Conservation (phyloP, 768 basidiomycete species). For the Suillus decipiens region DNA sequence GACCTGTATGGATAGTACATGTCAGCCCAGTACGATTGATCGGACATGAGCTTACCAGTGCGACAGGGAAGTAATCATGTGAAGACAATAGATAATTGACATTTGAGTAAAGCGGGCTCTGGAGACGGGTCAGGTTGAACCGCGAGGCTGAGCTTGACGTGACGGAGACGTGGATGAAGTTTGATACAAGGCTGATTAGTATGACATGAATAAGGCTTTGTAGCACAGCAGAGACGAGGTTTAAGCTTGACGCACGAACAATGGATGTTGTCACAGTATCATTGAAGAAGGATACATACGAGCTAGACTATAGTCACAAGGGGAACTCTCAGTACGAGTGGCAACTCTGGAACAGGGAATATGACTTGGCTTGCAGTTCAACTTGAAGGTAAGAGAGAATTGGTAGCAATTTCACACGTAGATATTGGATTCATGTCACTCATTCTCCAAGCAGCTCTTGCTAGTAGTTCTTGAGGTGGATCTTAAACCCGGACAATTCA, state of each 20-base stretch:
- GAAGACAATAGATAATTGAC: neutral
- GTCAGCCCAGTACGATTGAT: neutral
- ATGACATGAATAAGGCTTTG: neutral
- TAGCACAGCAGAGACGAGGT: neutral
- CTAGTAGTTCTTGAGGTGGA: too few relatives aligned
- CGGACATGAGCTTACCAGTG: neutral
- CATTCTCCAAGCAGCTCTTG: too few relatives aligned
- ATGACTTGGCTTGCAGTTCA: neutral
- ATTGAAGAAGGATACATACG: neutral
- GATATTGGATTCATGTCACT: neutral
- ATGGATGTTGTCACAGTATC: neutral
- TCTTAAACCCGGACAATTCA: too few relatives aligned
- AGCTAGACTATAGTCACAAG: neutral
- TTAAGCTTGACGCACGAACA: neutral
- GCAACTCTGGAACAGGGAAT: neutral
- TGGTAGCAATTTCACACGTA: neutral
- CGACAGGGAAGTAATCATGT: neutral
- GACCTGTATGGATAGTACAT: constrained; percentile 6
- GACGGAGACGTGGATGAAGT: neutral
- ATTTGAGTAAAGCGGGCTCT: too few relatives aligned
- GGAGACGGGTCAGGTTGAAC: neutral
- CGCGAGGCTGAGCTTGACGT: neutral
- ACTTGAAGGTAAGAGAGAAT: too few relatives aligned
- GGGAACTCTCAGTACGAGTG: neutral
- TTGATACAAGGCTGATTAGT: neutral